A percentile compares a stretch with the other conserved stretches of the same genome.
Evolutionary conservation across 208 protist species (phyloP).

Genomic region (Leishmania gerbilli): DNA sequence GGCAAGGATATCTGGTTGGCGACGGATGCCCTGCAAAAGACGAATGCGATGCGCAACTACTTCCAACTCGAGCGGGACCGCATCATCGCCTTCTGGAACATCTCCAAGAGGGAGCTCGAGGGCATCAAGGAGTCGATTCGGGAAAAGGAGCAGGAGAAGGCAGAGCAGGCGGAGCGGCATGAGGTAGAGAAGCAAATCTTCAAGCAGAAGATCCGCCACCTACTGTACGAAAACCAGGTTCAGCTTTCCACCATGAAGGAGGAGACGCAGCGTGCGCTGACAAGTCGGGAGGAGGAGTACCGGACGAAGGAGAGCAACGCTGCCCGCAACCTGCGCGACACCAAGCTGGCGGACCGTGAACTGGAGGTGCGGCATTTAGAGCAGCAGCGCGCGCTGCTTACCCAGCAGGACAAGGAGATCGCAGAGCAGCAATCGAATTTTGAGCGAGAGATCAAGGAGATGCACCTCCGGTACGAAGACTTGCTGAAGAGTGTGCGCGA

Average conservation of each 20-base stretch:
- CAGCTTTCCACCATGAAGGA: conserved; percentile 89
- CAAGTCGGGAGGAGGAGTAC: conserved; percentile 91
- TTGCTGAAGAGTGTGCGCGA: conserved; percentile 90
- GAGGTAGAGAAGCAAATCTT: conserved; percentile 96
- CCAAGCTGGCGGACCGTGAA: conserved; percentile 89
- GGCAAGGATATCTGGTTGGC: conserved; percentile 85
- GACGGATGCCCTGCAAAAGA: conserved; percentile 92
- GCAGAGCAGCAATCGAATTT: conserved; percentile 87
- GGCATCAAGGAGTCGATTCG: conserved; percentile 75
- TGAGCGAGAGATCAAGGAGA: conserved; percentile 93
- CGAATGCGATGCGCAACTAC: conserved; percentile 96
- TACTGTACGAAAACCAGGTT: conserved; percentile 96
- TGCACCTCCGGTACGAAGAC: conserved; percentile 95
- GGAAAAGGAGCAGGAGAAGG: conserved; percentile 93
- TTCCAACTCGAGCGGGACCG: conserved; percentile 97
- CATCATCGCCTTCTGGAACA: conserved; percentile 96
- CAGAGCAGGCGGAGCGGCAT: conserved; percentile 93
- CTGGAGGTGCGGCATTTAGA: conserved; percentile 89
- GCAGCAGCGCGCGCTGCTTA: conserved; percentile 70
- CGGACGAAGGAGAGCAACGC: conserved; percentile 79
- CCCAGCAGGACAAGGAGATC: conserved; percentile 85
- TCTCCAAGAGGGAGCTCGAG: conserved; percentile 94
- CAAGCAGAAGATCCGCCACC: conserved; percentile 97
- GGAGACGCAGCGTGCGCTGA: conserved; percentile 89
- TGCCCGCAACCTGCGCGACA: conserved; percentile 78